A percentile compares a stretch with the other conserved stretches of the same genome.
phyloP scores from a whole-genome alignment of 139 green algal species.

The Chlorella ohadii region DNA sequence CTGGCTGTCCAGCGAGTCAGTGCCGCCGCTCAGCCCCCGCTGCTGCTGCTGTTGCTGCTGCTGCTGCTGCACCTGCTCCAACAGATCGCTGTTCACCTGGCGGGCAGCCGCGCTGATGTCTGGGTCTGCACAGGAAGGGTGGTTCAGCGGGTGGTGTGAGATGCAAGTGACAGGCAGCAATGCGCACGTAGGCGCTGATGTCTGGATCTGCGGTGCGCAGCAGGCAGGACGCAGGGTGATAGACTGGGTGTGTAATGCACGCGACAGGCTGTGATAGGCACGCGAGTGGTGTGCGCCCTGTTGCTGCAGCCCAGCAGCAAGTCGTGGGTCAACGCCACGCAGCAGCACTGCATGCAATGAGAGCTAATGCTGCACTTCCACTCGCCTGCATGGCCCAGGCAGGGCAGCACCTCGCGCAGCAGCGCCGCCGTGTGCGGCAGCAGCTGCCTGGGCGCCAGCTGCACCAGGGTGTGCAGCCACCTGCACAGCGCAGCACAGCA shows the following conservation, averaged over 20 bases:
- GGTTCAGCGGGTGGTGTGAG: too few relatives aligned
- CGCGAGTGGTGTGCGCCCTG: too few relatives aligned
- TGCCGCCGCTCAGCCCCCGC: background rate
- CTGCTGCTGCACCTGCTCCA: slow-evolving; percentile 20
- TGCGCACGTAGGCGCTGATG: too few relatives aligned
- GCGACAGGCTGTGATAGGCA: too few relatives aligned
- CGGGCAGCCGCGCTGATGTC: slow-evolving; percentile 26
- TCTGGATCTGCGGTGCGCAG: too few relatives aligned
- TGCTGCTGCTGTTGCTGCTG: background rate
- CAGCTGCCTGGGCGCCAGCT: slow-evolving; percentile 52
- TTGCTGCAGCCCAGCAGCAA: too few relatives aligned
- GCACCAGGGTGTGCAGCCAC: slow-evolving; percentile 26
- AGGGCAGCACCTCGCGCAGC: slow-evolving; percentile 84
- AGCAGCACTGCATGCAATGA: too few relatives aligned
- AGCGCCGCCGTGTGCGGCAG: slow-evolving; percentile 77
- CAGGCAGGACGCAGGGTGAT: too few relatives aligned
- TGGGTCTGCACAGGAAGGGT: background rate
- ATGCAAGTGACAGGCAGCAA: too few relatives aligned
- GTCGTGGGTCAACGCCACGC: too few relatives aligned
- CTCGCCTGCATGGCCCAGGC: slow-evolving; percentile 62
- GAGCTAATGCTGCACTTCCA: too few relatives aligned
- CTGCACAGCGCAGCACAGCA: background rate
- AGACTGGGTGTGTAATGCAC: too few relatives aligned
- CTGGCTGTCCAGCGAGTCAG: slow-evolving; percentile 4
- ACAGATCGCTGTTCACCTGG: slow-evolving; percentile 7